Evolutionary conservation across 2,329 filamentous ascomycete species (phyloP).

Genomic region (Pseudogymnoascus sp.): DNA sequence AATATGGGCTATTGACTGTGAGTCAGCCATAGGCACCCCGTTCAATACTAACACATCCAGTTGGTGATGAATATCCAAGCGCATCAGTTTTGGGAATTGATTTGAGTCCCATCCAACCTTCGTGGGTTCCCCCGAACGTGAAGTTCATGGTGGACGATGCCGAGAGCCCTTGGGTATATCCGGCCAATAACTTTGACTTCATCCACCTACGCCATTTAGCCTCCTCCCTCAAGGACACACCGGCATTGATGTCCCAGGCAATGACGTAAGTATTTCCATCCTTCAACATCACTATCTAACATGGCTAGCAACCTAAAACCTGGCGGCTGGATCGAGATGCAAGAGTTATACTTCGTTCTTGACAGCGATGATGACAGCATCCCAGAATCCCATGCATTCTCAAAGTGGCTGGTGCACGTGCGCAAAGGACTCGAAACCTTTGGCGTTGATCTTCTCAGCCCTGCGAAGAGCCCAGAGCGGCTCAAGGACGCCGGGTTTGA

Average conservation of each 20-base stretch:
- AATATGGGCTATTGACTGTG: slow-evolving; percentile 6
- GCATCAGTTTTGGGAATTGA: slow-evolving; percentile 31
- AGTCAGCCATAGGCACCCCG: neutral
- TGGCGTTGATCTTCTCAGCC: slow-evolving; percentile 11
- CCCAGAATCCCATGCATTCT: slow-evolving; percentile 10
- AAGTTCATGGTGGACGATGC: slow-evolving; percentile 43
- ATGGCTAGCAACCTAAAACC: slow-evolving; percentile 16
- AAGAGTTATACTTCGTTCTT: slow-evolving; percentile 18
- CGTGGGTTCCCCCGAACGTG: slow-evolving; percentile 39
- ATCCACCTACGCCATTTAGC: slow-evolving; percentile 14
- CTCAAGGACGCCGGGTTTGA: slow-evolving; percentile 12
- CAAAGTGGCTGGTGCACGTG: slow-evolving; percentile 8
- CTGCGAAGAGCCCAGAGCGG: slow-evolving; percentile 14
- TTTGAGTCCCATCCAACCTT: slow-evolving; percentile 36
- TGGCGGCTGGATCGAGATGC: slow-evolving; percentile 26
- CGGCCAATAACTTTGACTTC: slow-evolving; percentile 16
- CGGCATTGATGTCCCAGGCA: slow-evolving; percentile 12
- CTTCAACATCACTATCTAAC: neutral
- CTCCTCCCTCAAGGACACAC: slow-evolving; percentile 11
- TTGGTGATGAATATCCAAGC: slow-evolving; percentile 23
- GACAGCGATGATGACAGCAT: slow-evolving; percentile 14
- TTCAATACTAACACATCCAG: slow-evolving; percentile 15
- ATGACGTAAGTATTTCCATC: slow-evolving; percentile 3
- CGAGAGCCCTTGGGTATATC: slow-evolving; percentile 38
- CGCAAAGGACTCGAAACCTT: slow-evolving; percentile 12